Evolutionary conservation across 495 filamentous ascomycete species (phyloP).

Genomic region (Immersiella caudata): DNA sequence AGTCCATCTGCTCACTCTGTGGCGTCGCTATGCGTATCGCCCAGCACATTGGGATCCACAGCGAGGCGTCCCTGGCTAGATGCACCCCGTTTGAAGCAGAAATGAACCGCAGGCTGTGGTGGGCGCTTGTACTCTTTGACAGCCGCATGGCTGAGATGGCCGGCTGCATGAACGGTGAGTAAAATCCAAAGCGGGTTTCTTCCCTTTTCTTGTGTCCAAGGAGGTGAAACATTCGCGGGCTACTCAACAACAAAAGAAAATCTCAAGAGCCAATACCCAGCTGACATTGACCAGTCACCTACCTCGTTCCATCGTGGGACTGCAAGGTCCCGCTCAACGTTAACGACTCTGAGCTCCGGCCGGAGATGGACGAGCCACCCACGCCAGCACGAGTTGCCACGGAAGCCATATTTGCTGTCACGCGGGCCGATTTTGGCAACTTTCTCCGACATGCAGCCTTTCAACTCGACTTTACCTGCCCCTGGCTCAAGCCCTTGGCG

Average conservation of each 20-base stretch:
- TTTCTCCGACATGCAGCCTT: constrained; percentile 49
- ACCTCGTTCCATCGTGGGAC: constrained; percentile 57
- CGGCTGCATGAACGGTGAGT: constrained; percentile 40
- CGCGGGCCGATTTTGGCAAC: constrained; percentile 54
- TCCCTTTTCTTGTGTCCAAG: too few relatives aligned
- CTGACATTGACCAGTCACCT: too few relatives aligned
- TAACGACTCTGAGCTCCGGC: constrained; percentile 57
- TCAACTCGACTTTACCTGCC: constrained; percentile 56
- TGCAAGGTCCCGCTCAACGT: constrained; percentile 58
- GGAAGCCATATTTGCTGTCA: constrained; percentile 56
- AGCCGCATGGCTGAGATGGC: constrained; percentile 53
- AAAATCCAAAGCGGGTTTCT: too few relatives aligned
- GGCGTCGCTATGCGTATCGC: constrained; percentile 58
- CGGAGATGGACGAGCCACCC: constrained; percentile 53
- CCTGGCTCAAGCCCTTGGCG: constrained; percentile 46
- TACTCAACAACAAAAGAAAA: too few relatives aligned
- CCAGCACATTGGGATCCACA: constrained; percentile 57
- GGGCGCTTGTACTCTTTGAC: constrained; percentile 58
- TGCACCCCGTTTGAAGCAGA: constrained; percentile 54
- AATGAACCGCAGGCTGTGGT: constrained; percentile 64
- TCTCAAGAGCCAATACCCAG: too few relatives aligned
- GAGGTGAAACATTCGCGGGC: too few relatives aligned
- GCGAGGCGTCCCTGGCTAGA: constrained; percentile 42
- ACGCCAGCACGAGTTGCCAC: constrained; percentile 38
- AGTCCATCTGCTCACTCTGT: constrained; percentile 57